Percentiles rank a stretch among this genome's conserved stretches.
Evolutionary conservation across 2,329 filamentous ascomycete species (phyloP).

Genomic region (Cercospora sp.): DNA sequence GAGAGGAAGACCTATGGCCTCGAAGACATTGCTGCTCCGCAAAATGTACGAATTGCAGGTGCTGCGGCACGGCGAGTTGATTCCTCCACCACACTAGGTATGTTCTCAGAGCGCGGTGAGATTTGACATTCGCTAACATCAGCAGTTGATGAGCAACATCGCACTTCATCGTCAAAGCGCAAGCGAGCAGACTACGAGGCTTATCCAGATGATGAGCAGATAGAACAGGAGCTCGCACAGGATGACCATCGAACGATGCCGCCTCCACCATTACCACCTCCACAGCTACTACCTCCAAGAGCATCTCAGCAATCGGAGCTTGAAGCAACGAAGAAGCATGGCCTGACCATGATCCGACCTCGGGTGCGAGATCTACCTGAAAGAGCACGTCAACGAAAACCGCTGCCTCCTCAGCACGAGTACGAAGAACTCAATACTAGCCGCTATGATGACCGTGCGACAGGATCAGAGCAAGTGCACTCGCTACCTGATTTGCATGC

Average conservation of each 20-base stretch:
- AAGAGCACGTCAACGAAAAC: not conserved
- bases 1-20: slow-evolving; percentile 31
- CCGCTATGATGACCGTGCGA: not conserved
- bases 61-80: slow-evolving; percentile 4
- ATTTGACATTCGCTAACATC: not conserved
- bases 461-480: not conserved
- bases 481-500: not conserved
- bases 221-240: not conserved
- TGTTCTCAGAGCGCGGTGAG: not conserved
- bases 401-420: not conserved
- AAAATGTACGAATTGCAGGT: not conserved
- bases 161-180: slow-evolving; percentile 35
- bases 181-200: slow-evolving; percentile 33
- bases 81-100: slow-evolving; percentile 25
- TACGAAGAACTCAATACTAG: not conserved
- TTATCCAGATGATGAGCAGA: slow-evolving; percentile 21
- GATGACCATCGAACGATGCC: not conserved
- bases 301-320: not conserved
- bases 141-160: slow-evolving; percentile 21
- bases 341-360: not conserved
- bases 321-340: not conserved
- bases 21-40: slow-evolving; percentile 6
- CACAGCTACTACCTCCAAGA: slow-evolving; percentile 2
- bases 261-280: slow-evolving; percentile 14
- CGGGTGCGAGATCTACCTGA: not conserved